A percentile compares a stretch with the other conserved stretches of the same genome.
phyloP scores from a whole-genome alignment of 2,329 filamentous ascomycete species.

The Dactylellina sp. region DNA sequence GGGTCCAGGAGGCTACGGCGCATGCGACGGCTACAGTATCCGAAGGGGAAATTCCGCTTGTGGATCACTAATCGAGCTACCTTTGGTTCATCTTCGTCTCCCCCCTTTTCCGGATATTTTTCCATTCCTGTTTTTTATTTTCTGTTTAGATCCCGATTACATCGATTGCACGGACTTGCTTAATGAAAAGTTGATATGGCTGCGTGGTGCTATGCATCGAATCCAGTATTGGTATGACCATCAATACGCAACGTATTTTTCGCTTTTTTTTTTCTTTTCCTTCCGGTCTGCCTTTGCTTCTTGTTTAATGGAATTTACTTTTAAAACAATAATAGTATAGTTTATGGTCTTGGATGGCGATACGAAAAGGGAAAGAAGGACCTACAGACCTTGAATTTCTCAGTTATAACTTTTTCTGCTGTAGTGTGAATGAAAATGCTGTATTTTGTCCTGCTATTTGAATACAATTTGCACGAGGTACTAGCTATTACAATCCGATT shows the following conservation, averaged over 20 bases:
- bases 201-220: constrained; percentile 3
- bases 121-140: background rate
- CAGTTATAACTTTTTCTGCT: no score
- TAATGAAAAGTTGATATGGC: background rate
- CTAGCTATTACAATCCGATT: no score
- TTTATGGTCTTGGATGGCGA: no score
- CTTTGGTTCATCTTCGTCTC: constrained; percentile 1
- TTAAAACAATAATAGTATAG: no score
- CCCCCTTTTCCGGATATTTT: background rate
- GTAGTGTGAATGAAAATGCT: no score
- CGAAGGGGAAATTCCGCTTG: constrained; percentile 24
- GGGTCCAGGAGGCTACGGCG: constrained; percentile 38
- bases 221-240: background rate
- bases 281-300: background rate
- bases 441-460: no score
- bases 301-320: no score
- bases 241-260: constrained; percentile 14
- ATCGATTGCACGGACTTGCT: constrained; percentile 10
- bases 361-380: no score
- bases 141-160: background rate
- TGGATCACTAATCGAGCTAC: constrained; percentile 27
- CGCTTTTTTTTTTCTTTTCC: background rate
- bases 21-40: constrained; percentile 18
- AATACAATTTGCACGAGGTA: no score
- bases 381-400: no score